Conservation (phyloP, 805 yeast genomes). For the Lipomyces lipofer region DNA sequence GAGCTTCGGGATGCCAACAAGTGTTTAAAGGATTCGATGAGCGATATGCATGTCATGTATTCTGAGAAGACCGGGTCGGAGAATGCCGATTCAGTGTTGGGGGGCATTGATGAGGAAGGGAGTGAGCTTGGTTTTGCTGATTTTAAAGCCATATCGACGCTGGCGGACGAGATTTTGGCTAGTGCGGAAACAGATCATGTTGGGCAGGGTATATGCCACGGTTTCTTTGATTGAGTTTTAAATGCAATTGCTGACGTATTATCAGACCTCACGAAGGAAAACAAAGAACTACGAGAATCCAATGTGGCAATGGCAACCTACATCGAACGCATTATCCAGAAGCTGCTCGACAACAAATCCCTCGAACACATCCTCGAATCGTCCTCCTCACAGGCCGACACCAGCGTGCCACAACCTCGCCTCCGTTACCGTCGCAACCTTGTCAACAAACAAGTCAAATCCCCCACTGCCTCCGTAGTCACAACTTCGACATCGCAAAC, state of each 20-base stretch:
- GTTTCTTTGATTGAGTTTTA: no score
- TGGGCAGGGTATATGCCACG: no score
- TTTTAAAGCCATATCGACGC: neutral
- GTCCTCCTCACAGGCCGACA: neutral
- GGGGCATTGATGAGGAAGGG: neutral
- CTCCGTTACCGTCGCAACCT: neutral
- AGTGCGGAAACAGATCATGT: no score
- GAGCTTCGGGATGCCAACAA: constrained; percentile 1
- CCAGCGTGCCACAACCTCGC: no score
- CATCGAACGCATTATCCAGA: constrained; percentile 26
- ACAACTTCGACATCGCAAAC: constrained; percentile 6
- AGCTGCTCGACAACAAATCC: constrained; percentile 14
- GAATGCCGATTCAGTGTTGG: neutral
- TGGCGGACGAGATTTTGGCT: constrained; percentile 20
- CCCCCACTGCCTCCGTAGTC: no score
- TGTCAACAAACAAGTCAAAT: neutral
- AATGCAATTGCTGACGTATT: neutral
- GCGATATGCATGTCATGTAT: constrained; percentile 4
- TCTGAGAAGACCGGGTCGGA: neutral
- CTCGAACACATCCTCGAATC: constrained; percentile 27
- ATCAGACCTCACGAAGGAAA: constrained; percentile 9
- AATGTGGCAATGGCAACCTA: constrained; percentile 23
- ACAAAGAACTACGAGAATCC: constrained; percentile 13
- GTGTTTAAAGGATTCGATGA: constrained; percentile 2
- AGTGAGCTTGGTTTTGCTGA: neutral